A percentile compares a stretch with the other conserved stretches of the same genome.
Evolutionary conservation across 164 flowering plant species (phyloP).

Genomic region (Aristolochia californica): DNA sequence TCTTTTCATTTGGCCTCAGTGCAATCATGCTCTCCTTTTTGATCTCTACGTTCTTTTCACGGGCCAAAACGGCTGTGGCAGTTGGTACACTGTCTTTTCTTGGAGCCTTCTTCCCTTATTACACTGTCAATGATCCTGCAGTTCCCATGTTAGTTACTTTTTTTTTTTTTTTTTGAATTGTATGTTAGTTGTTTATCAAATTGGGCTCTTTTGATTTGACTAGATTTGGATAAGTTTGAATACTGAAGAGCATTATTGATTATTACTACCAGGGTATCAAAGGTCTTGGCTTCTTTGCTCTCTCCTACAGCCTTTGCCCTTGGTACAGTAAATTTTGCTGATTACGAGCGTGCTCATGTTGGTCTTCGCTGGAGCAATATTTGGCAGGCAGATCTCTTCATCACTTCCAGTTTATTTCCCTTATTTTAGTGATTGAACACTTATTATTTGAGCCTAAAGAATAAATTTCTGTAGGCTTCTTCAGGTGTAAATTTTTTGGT

Average conservation of each 20-base stretch:
- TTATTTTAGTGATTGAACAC: background rate
- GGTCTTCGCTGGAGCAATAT: conserved; percentile 98
- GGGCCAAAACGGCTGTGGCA: conserved; percentile 98
- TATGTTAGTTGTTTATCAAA: background rate
- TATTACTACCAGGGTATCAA: conserved; percentile 43
- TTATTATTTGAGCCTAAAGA: background rate
- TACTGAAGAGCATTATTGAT: background rate
- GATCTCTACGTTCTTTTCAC: conserved; percentile 83
- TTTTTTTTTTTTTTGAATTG: background rate
- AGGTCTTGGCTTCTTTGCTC: conserved; percentile 76
- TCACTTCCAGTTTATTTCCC: background rate
- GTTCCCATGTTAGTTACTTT: conserved; percentile 60
- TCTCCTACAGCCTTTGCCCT: conserved; percentile 98
- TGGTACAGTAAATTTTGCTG: conserved; percentile 92
- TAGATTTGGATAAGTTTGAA: background rate
- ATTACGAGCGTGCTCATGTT: conserved; percentile 98
- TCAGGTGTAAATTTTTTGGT: conserved; percentile 91
- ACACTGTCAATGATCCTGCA: conserved; percentile 73
- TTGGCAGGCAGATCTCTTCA: conserved; percentile 64
- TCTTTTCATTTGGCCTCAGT: conserved; percentile 85
- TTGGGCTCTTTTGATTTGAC: background rate
- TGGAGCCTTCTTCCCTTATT: conserved; percentile 93
- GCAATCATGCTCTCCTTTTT: conserved; percentile 84
- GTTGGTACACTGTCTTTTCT: conserved; percentile 96
- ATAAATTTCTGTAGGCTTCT: conserved; percentile 46